Percentiles rank a stretch among this genome's conserved stretches.
Evolutionary conservation across 345 rosid genomes (phyloP).

Genomic region (Hibiscus mutabilis): DNA sequence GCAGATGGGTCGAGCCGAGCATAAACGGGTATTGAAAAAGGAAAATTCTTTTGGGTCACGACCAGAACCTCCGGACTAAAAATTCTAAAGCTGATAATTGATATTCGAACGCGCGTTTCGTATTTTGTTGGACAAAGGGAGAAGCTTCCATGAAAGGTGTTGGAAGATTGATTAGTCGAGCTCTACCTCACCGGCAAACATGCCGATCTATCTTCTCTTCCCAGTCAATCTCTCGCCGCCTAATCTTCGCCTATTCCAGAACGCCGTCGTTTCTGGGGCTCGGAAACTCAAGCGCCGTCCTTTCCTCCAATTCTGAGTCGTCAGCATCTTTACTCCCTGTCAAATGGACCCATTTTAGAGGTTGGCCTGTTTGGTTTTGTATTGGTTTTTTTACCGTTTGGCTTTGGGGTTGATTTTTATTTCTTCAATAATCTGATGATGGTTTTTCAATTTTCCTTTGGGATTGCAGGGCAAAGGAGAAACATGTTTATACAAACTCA

Average conservation of each 20-base stretch:
- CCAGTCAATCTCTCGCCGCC: conserved; percentile 24
- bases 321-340: conserved; percentile 15
- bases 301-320: conserved; percentile 2
- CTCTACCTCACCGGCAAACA: conserved; percentile 7
- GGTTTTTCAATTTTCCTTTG: background rate
- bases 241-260: conserved; percentile 21
- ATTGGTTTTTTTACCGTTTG: background rate
- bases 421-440: background rate
- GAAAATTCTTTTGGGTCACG: too few relatives aligned
- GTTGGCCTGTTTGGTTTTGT: conserved; percentile 15
- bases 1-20: too few relatives aligned
- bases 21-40: too few relatives aligned
- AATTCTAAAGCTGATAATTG: background rate
- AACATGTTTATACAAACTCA: conserved; percentile 89
- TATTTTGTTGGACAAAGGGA: background rate
- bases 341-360: conserved; percentile 33
- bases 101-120: too few relatives aligned
- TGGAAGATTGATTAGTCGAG: conserved; percentile 16
- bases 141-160: conserved; percentile 18
- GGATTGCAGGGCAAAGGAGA: conserved; percentile 68
- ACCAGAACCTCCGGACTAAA: too few relatives aligned
- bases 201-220: conserved; percentile 8
- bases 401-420: background rate
- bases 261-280: conserved; percentile 12
- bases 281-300: conserved; percentile 3